Base-by-base conservation (phyloP, 2,329 filamentous ascomycete species). In the Fusarium metavorans region DNA sequence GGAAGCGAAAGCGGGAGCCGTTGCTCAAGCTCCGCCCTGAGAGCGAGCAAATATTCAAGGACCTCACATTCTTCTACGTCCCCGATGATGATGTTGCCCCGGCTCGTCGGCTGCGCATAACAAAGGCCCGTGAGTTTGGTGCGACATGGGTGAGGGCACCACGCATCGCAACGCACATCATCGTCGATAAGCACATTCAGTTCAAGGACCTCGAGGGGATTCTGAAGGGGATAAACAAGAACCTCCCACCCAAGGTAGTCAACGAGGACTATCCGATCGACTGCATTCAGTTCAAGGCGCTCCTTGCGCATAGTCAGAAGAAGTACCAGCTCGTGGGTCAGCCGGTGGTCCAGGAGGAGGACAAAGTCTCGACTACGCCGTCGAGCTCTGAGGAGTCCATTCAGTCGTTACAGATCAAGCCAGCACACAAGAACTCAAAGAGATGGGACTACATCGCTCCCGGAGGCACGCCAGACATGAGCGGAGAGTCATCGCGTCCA, bases 31-130 rank as follows among this genome's bases (percentile, higher is more conserved):
- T 86, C 23, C 83, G 88, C 1, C 87, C 90, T 0, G 87, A 90
- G 70, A 80, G 82, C 1, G 82, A 89, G 66, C 87, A 89, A 74
- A 86, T 94, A 6, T 92, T 95, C 79, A 87, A 84, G 52, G 87
- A 84, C 0, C 81, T 93, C n/a, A 81, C 84, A 0, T 92, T 95
- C 73, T 94, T 91, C 83, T 98, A 97, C 80, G 90, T 97, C 7
- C 96, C 95, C 0, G 93, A 97, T 74, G 90, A 95, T 73, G 92
- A 96, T 72, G 88, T 93, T 56, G 90, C 92, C 35, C 88, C 89
- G 13, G 86, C 89, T 9, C 89, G 95, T 43, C 90, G 89, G 64
- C 82, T 92, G 67, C 91, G 94, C 5, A 97, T 98, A 62, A 88
- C 88, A 34, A 95, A 92, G 80, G 92, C 93, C 0, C 88, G 90